phyloP scores from a whole-genome alignment of 495 filamentous ascomycete species.

The Bacidia gigantensis region DNA sequence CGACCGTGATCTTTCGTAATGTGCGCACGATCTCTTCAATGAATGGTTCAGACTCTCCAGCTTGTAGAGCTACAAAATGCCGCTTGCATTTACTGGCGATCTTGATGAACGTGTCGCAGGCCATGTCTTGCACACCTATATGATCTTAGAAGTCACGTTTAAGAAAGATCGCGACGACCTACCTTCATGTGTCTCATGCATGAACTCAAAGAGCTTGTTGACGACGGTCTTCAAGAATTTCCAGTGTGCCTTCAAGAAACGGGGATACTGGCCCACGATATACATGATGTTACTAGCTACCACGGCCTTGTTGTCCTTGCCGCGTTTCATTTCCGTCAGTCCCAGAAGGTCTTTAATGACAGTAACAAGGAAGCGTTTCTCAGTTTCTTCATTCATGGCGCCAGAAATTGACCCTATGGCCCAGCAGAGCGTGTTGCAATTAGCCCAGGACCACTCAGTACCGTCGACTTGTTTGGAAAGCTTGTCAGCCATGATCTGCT shows the following conservation, averaged over 20 bases:
- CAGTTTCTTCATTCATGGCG: slow-evolving; percentile 98
- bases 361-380: slow-evolving; percentile 94
- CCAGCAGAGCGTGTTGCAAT: slow-evolving; percentile 99
- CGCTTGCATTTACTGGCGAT: slow-evolving; percentile 96
- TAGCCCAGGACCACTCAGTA: slow-evolving; percentile 95
- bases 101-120: slow-evolving; percentile 99
- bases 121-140: slow-evolving; percentile 95
- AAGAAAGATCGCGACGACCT: slow-evolving; percentile 17
- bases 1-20: slow-evolving; percentile 85
- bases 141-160: slow-evolving; percentile 21
- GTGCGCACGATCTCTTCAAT: slow-evolving; percentile 97
- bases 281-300: slow-evolving; percentile 99
- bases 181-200: slow-evolving; percentile 99
- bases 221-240: slow-evolving; percentile 99
- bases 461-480: slow-evolving; percentile 87
- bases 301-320: slow-evolving; percentile 98
- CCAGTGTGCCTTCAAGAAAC: slow-evolving; percentile 97
- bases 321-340: slow-evolving; percentile 95
- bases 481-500: slow-evolving; percentile 98
- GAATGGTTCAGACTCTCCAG: slow-evolving; percentile 87
- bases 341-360: slow-evolving; percentile 99
- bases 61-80: slow-evolving; percentile 92
- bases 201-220: slow-evolving; percentile 99
- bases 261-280: slow-evolving; percentile 96
- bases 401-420: slow-evolving; percentile 97